Base-by-base conservation (phyloP, 176 grass and related monocot genomes). In the Paspalum vaginatum region DNA sequence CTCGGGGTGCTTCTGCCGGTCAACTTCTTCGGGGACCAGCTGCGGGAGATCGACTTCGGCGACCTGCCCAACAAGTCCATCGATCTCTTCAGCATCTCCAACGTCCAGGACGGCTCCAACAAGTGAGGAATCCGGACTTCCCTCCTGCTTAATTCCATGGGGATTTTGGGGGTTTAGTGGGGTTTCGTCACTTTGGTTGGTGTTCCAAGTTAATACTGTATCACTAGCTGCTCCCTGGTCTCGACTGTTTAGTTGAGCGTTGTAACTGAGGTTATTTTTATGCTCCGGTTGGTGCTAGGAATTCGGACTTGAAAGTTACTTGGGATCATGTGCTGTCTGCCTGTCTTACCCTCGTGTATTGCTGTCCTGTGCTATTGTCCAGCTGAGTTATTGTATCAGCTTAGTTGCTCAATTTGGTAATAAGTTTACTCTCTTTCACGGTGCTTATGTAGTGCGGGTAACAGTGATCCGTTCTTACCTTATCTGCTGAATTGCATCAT, bases 81-180 rank as follows among this genome's bases (percentile, higher is more conserved):
- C 38, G 90, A 95, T 62, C 69, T 91, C 6, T 99, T 99, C 84
- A 99, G 88, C 24, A 78, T 99, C 72, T 99, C 96, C n/a, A 99
- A 99, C 84, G 92, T 99, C 51, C 9, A 91, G 18, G 84, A 99
- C 66, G 79, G 84, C n/a, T 99, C 96, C 48, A 93, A 86, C 8
- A 89, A 84, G 96, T 99, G 68, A 87, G 76, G 70, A 64, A 51
- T 52, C 25, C 25, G 8, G 18, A 20, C 24, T 39, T 69, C 4
- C 1, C 26, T 65, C 16, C 41, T 81, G 42, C 56, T 59, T 64
- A 68, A 47, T 79, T 26, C n/a, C 26, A 4, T 42, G 27, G 26
- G 2, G 9, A 44, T 57, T 65, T 67, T 10, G 32, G 26, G 41
- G 50, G 39, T 68, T 63, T 49, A 44, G 27, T 39, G 65, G 40